These are phyloP conservation scores for Orobanche coerulescens DNA, from an alignment of 257 asterid genomes.

Conservation along the genomic window DNA sequence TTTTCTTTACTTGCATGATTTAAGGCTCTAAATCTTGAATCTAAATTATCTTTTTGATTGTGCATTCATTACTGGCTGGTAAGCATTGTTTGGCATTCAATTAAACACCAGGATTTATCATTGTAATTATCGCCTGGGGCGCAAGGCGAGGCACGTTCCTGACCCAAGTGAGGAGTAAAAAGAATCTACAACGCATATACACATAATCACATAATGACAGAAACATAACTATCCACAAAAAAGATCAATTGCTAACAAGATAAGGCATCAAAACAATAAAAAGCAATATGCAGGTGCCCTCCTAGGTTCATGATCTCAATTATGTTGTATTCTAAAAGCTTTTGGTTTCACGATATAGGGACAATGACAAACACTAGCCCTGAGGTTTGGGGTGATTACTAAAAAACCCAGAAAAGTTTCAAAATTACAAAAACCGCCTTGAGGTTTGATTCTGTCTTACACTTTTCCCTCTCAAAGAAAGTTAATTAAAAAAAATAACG, in stretches of 20 bases:
- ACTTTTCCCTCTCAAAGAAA: no score
- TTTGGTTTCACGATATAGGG: neutral
- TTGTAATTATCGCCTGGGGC: neutral
- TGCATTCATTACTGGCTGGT: neutral
- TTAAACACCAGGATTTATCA: neutral
- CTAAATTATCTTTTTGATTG: neutral
- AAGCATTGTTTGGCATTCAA: neutral
- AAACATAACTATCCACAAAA: no score
- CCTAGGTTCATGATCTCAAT: neutral
- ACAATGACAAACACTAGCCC: neutral
- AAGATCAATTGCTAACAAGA: no score
- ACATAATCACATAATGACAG: no score
- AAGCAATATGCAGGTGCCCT: neutral
- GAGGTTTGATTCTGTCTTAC: no score
- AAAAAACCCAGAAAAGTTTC: no score
- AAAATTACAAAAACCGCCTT: no score
- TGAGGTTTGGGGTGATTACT: no score
- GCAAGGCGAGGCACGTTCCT: no score
- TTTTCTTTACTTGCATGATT: neutral
- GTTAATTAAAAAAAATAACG: no score
- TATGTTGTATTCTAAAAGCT: neutral
- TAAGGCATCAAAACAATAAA: neutral
- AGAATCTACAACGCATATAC: no score
- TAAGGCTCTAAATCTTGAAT: slow-evolving; percentile 1
- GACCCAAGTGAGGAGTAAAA: no score